Evolutionary conservation across 345 rosid genomes (phyloP).

Genomic region (Hibiscus tridactylites): DNA sequence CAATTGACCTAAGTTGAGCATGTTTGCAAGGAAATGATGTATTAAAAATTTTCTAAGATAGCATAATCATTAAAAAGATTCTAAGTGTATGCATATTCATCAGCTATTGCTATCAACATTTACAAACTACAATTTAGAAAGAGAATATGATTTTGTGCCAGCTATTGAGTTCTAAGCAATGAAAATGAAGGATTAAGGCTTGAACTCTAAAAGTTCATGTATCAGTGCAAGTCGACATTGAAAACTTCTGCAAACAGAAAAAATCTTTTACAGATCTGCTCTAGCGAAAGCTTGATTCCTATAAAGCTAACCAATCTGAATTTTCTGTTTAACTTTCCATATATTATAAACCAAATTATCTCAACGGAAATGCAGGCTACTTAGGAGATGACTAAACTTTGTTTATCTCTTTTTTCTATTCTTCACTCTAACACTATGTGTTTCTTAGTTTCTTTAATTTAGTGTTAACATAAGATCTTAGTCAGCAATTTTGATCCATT

Average conservation of each 20-base stretch:
- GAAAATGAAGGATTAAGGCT: not conserved
- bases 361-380: not conserved
- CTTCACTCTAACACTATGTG: not conserved
- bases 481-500: not conserved
- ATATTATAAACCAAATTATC: not conserved
- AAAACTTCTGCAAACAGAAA: not conserved
- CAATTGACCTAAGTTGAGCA: not conserved
- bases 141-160: not conserved
- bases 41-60: not conserved
- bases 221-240: not conserved
- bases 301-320: not conserved
- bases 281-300: not conserved
- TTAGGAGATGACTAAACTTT: not conserved
- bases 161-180: not conserved
- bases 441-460: not conserved
- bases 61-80: not conserved
- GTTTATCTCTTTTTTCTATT: not conserved
- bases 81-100: not conserved
- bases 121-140: not conserved
- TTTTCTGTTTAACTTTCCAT: not conserved
- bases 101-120: not conserved
- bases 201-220: not conserved
- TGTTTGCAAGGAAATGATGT: not conserved
- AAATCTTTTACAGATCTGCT: not conserved
- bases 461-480: not conserved